Percentiles rank a stretch among this genome's conserved stretches.
phyloP scores from a whole-genome alignment of 805 yeast genomes.

The Wickerhamiella nectarea region DNA sequence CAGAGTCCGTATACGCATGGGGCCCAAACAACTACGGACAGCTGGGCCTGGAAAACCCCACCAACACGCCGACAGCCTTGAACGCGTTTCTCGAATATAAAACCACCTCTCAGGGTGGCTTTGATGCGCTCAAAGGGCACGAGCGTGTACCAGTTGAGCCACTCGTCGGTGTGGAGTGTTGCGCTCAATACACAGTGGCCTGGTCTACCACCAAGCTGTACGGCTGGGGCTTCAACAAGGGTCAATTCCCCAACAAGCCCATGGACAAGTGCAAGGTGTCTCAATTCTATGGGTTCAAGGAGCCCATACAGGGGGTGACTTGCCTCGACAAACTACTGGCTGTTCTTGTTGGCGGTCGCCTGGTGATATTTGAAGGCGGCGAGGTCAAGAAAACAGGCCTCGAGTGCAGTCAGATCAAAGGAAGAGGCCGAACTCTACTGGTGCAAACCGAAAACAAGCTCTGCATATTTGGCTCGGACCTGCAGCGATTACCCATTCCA shows the following conservation, averaged over 20 bases:
- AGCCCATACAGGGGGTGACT: constrained; percentile 11
- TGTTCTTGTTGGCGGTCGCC: constrained; percentile 13
- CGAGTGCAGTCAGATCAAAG: constrained; percentile 8
- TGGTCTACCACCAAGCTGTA: constrained; percentile 11
- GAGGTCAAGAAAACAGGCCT: constrained; percentile 1
- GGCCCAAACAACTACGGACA: constrained; percentile 17
- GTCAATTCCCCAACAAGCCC: constrained; percentile 16
- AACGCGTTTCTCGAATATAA: constrained; percentile 13
- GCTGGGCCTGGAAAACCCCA: constrained; percentile 12
- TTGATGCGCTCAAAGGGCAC: constrained; percentile 13
- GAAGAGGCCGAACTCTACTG: constrained; percentile 13
- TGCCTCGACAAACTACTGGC: constrained; percentile 14
- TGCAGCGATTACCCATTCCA: not conserved
- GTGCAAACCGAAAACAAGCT: constrained; percentile 12
- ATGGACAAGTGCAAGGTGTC: not conserved
- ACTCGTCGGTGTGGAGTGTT: constrained; percentile 9
- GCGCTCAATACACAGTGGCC: constrained; percentile 4
- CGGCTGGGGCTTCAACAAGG: constrained; percentile 20
- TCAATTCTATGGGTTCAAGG: not conserved
- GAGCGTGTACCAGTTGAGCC: constrained; percentile 8
- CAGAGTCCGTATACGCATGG: constrained; percentile 17
- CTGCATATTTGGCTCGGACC: not conserved
- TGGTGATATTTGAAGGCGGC: constrained; percentile 5
- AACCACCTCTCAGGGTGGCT: constrained; percentile 7
- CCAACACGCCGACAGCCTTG: constrained; percentile 12